Conservation (phyloP, 441 rosid species). For the Metrosideros polymorpha region DNA sequence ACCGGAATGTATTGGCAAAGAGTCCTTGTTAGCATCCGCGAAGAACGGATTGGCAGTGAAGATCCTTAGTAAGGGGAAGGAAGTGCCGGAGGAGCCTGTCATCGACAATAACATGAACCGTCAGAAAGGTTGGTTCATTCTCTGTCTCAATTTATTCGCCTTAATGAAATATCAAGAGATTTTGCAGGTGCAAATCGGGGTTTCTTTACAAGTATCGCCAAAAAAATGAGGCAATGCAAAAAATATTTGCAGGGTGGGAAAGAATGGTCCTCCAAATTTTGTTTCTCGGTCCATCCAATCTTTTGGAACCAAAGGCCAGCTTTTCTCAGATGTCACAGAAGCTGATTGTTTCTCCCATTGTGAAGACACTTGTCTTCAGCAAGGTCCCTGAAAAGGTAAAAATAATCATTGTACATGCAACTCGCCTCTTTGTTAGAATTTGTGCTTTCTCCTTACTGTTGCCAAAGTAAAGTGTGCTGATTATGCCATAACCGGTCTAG, state of each 20-base stretch:
- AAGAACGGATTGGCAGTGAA: conserved; percentile 93
- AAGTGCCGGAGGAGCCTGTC: conserved; percentile 77
- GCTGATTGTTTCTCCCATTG: conserved; percentile 92
- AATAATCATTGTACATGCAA: not conserved
- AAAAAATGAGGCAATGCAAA: not conserved
- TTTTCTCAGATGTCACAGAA: conserved; percentile 91
- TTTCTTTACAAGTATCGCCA: not conserved
- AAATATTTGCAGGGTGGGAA: conserved; percentile 69
- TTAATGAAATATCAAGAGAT: not conserved
- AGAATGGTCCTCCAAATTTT: conserved; percentile 95
- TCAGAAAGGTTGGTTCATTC: conserved; percentile 53
- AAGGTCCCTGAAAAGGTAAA: conserved; percentile 94
- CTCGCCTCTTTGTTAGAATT: not conserved
- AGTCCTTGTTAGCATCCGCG: conserved; percentile 80
- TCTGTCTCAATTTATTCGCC: not conserved
- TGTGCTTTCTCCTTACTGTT: not conserved
- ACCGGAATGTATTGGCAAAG: conserved; percentile 72
- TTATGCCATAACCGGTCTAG: not conserved
- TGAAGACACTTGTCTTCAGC: conserved; percentile 86
- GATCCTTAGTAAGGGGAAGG: conserved; percentile 84
- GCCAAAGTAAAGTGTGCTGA: not conserved
- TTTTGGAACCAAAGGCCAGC: conserved; percentile 88
- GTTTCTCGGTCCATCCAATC: conserved; percentile 91
- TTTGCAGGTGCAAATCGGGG: not conserved
- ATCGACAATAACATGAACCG: conserved; percentile 58